Evolutionary conservation across 2,329 filamentous ascomycete genomes (phyloP).

Genomic region (Talaromyces sp.): DNA sequence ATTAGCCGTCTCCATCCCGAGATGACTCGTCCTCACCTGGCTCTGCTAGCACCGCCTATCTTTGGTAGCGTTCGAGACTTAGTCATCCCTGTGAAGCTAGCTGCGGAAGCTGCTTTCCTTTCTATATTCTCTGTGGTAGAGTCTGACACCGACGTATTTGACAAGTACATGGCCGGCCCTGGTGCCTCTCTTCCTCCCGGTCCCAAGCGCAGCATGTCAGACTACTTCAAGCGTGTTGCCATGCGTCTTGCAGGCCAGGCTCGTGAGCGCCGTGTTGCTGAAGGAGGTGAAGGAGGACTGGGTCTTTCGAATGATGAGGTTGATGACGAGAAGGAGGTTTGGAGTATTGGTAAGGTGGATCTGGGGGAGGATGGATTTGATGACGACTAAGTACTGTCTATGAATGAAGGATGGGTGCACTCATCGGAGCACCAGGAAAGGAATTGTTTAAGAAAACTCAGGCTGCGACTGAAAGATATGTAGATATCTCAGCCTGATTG

Average conservation of each 20-base stretch:
- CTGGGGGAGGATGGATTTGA: constrained; percentile 60
- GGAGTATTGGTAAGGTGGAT: constrained; percentile 92
- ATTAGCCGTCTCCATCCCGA: constrained; percentile 78
- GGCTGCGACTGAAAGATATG: constrained; percentile 23
- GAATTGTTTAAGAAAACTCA: constrained; percentile 20
- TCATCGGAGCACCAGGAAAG: constrained; percentile 16
- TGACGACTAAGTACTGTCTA: constrained; percentile 34
- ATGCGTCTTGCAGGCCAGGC: constrained; percentile 82
- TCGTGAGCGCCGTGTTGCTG: constrained; percentile 84
- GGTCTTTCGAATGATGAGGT: constrained; percentile 87
- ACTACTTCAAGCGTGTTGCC: constrained; percentile 96
- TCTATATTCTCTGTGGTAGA: constrained; percentile 88
- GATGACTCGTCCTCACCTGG: constrained; percentile 77
- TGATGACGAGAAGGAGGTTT: constrained; percentile 93
- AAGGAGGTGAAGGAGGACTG: constrained; percentile 83
- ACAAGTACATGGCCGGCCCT: constrained; percentile 79
- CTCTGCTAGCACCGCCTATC: constrained; percentile 76
- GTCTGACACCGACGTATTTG: constrained; percentile 81
- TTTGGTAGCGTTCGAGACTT: constrained; percentile 89
- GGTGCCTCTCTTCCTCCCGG: constrained; percentile 68
- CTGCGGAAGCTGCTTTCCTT: constrained; percentile 92
- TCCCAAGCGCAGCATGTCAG: constrained; percentile 85
- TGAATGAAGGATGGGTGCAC: background rate
- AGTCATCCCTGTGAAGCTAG: constrained; percentile 92
- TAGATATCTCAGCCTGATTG: constrained; percentile 29